Percentiles rank a stretch among this genome's conserved stretches.
phyloP scores from a whole-genome alignment of 1,139 yeast genomes.

The Lizanozyma gosingica region DNA sequence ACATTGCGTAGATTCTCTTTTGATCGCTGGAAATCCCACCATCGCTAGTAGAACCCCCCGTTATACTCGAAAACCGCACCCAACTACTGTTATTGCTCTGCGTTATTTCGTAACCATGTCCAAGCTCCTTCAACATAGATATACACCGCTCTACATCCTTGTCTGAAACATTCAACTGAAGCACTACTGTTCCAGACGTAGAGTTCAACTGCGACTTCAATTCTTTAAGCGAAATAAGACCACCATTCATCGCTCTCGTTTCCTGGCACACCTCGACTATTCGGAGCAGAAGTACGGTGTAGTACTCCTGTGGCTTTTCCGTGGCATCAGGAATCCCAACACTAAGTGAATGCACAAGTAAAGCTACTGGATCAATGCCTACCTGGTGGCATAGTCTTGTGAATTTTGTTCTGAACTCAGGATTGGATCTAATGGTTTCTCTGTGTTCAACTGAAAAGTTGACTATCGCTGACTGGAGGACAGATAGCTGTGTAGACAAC shows the following conservation, averaged over 20 bases:
- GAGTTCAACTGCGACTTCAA: constrained; percentile 37
- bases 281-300: constrained; percentile 59
- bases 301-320: constrained; percentile 39
- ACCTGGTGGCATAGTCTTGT: constrained; percentile 67
- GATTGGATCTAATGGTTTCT: constrained; percentile 52
- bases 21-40: constrained; percentile 48
- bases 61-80: neutral
- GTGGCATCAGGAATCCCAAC: constrained; percentile 1
- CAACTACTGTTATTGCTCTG: neutral
- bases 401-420: constrained; percentile 61
- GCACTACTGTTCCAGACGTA: constrained; percentile 13
- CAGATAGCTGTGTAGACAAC: constrained; percentile 48
- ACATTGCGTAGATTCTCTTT: constrained; percentile 58
- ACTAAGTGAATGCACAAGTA: constrained; percentile 14
- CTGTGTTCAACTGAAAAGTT: constrained; percentile 58
- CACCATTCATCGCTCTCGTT: constrained; percentile 71
- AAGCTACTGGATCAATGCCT: constrained; percentile 75
- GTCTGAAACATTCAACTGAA: neutral
- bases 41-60: constrained; percentile 5
- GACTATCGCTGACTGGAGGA: constrained; percentile 51
- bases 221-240: constrained; percentile 60
- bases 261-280: constrained; percentile 67
- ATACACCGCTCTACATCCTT: neutral
- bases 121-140: neutral
- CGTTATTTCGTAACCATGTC: neutral